Base-by-base conservation (phyloP, 1,284 basidiomycete species). In the Irpex rosettiformis region DNA sequence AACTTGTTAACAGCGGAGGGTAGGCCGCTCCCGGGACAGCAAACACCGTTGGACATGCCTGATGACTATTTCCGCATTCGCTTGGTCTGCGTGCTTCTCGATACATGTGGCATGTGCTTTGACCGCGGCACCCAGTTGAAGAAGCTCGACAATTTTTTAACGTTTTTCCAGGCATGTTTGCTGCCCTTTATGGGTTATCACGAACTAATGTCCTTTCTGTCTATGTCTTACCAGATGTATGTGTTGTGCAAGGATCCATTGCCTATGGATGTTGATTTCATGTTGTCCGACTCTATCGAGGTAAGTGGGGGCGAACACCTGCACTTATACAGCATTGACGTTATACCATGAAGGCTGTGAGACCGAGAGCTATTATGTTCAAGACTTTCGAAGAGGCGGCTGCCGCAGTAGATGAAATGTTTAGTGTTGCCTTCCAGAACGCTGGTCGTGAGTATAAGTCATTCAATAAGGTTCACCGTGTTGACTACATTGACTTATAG, bases 41-140 rank as follows among this genome's bases (percentile, higher is more conserved):
- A 81, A 4, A 89, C 85, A 62, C 76, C 86, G 1, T 79, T 97
- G 56, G 97, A 99, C 73, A 89, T 93, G 75, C 92, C 92, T 0
- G 91, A 97, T 70, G 97, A 99, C 72, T 98, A 93, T 73, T 99
- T 99, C 83, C 88, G 97, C 24, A 75, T 99, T 55, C 83, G 97
- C 8, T 80, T 99, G 57, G 85, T 96, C 49, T 99, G 97, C 69
- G 90, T 91, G 5, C 77, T 99, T 48, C 79, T 99, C 22, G 96
- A 98, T 70, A 94, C 95, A 0, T 97, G 95, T 71, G 97, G 96
- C n/a, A 91, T 94, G 79, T 98, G 96, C 75, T 98, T 99, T 72
- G 95, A 97, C 71, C 86, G 90, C 48, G 96, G 96, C 2, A 87
- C 89, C 4, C 88, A 94, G 67, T 91, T 88, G 73, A 91, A 90